Conservation (phyloP, 306 rosid genomes). For the Cicer yamashitae region DNA sequence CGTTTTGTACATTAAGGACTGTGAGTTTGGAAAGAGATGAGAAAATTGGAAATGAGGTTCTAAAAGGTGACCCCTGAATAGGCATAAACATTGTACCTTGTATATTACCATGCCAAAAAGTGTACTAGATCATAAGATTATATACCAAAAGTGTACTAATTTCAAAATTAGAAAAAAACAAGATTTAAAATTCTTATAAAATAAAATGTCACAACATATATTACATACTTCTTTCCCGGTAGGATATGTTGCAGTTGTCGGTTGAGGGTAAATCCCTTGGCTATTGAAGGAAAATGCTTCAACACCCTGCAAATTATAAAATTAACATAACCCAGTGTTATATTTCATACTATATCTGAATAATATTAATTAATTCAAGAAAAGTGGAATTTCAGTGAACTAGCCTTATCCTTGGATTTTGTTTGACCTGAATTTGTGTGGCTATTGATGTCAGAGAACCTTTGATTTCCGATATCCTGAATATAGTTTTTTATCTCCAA, state of each 20-base stretch:
- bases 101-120: slow-evolving; percentile 8
- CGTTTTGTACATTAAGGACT: neutral
- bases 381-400: slow-evolving; percentile 45
- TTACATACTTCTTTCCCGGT: slow-evolving; percentile 78
- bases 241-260: slow-evolving; percentile 66
- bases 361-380: slow-evolving; percentile 7
- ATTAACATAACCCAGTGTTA: slow-evolving; percentile 8
- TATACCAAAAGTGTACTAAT: neutral
- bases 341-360: slow-evolving; percentile 13
- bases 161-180: neutral
- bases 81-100: neutral
- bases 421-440: slow-evolving; percentile 64
- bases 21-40: neutral
- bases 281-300: slow-evolving; percentile 77
- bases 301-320: slow-evolving; percentile 58
- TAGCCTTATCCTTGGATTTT: slow-evolving; percentile 82
- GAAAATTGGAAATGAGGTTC: neutral
- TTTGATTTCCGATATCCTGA: slow-evolving; percentile 76
- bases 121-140: slow-evolving; percentile 6
- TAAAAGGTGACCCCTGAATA: neutral
- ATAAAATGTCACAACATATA: slow-evolving; percentile 15
- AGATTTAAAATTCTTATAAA: neutral
- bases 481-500: slow-evolving; percentile 78
- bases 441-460: slow-evolving; percentile 69
- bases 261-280: slow-evolving; percentile 90